Evolutionary conservation across 192 early-diverging fungal species (phyloP), one percentile per base, ranked within the genome.

Genomic region (Coemansia sp.): DNA sequence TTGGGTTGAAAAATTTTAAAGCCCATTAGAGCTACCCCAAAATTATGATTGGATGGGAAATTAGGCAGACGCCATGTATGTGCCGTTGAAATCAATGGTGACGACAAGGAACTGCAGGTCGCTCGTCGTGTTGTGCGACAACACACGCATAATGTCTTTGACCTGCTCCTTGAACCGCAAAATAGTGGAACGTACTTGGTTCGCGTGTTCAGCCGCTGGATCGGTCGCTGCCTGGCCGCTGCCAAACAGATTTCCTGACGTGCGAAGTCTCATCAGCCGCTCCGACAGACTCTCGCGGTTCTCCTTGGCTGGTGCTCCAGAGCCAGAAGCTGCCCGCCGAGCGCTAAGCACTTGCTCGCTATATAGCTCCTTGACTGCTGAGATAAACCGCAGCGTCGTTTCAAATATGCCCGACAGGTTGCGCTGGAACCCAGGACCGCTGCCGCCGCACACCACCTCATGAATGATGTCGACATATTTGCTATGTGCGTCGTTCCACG

Each of bases 61-160:
- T 25, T 15, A 47, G 27, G 21, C 15, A 25, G 27, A 11, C n/a
- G 17, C 21, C 0, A 65, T 58, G 56, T 92, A 93, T 25, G 79
- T 79, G 48, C 86, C 85, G 67, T 96, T 96, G 65, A 93, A 96
- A 65, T 96, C 87, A 49, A 96, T 74, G 1, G 91, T 83, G 43
- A 91, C 87, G 22, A 85, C 86, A 54, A 94, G 78, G 58, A 87
- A 89, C 57, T 88, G 76, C 24, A 94, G 74, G 56, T 93, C 87
- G 23, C 85, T 87, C 39, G 90, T 88, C 5, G 87, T 81, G 62
- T 89, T 84, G 38, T 81, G 82, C 55, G 84, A 74, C 19, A 93
- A 75, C 7, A 75, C 76, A 5, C 76, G 71, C 73, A 90, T 64
- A 6, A 91, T 49, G 19, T 70, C 79, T 8, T 69, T 72, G 15